A percentile compares a stretch with the other conserved stretches of the same genome.
Conservation (phyloP, 257 asterid species). For the Buddleja alternifolia region DNA sequence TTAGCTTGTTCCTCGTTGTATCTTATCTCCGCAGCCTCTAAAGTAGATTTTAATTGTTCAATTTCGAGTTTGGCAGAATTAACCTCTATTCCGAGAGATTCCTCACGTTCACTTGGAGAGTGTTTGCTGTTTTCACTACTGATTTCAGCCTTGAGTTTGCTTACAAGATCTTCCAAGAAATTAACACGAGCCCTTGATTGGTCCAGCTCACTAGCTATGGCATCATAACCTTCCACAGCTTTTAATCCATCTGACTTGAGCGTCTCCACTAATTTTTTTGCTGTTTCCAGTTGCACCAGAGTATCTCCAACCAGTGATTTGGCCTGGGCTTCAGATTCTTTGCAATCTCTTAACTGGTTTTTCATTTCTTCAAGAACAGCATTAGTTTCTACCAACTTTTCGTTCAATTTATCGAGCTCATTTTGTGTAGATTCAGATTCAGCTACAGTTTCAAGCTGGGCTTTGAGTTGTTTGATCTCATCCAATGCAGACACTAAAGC, state of each 20-base stretch:
- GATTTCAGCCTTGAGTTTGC: constrained; percentile 51
- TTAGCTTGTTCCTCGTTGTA: constrained; percentile 59
- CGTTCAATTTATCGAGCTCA: constrained; percentile 58
- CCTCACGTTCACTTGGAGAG: constrained; percentile 24
- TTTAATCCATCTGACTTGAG: constrained; percentile 65
- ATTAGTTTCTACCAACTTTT: constrained; percentile 48
- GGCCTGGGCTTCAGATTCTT: constrained; percentile 72
- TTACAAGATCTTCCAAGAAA: constrained; percentile 60
- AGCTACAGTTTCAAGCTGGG: constrained; percentile 56
- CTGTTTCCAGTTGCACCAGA: constrained; percentile 68
- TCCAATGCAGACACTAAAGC: constrained; percentile 61
- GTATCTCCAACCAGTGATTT: constrained; percentile 59
- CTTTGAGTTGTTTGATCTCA: constrained; percentile 68
- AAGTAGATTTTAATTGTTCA: constrained; percentile 52
- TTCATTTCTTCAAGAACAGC: constrained; percentile 70
- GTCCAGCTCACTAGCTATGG: constrained; percentile 60
- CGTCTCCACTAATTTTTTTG: constrained; percentile 56
- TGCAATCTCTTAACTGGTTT: constrained; percentile 49
- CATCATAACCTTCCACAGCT: constrained; percentile 48
- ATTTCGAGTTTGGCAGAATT: constrained; percentile 56
- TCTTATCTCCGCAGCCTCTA: constrained; percentile 69
- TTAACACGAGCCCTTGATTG: constrained; percentile 67
- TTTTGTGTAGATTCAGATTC: constrained; percentile 54
- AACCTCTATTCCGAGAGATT: constrained; percentile 43
- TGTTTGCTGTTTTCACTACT: constrained; percentile 16